Conservation (phyloP, 2,329 filamentous ascomycete genomes). For the Beauveria sp. region DNA sequence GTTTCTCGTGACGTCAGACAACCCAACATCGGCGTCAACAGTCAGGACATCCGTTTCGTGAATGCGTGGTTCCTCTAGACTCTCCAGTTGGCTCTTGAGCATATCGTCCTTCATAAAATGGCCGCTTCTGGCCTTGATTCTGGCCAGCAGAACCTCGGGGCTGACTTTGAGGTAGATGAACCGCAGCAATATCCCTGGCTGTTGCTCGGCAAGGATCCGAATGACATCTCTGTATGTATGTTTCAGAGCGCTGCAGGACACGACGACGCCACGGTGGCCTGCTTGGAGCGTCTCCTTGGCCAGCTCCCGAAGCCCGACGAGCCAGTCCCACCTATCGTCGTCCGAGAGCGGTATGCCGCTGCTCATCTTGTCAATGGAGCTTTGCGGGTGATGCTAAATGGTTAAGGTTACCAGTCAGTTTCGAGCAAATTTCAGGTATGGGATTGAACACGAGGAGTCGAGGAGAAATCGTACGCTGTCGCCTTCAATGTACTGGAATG, state of each 20-base stretch:
- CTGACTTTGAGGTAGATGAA: slow-evolving; percentile 58
- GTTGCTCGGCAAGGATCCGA: slow-evolving; percentile 42
- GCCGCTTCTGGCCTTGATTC: slow-evolving; percentile 50
- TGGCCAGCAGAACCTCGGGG: slow-evolving; percentile 48
- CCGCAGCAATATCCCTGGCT: slow-evolving; percentile 46
- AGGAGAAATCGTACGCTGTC: slow-evolving; percentile 39
- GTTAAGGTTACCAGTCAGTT: background rate
- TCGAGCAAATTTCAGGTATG: background rate
- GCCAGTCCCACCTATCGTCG: slow-evolving; percentile 64
- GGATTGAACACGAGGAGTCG: background rate
- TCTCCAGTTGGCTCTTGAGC: slow-evolving; percentile 58
- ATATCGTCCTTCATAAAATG: slow-evolving; percentile 67
- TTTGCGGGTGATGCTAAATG: slow-evolving; percentile 39
- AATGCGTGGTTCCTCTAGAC: slow-evolving; percentile 51
- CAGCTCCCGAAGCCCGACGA: slow-evolving; percentile 42
- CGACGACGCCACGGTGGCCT: slow-evolving; percentile 32
- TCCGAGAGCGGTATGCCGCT: slow-evolving; percentile 56
- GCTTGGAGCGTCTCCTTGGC: slow-evolving; percentile 14
- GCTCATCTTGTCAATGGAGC: slow-evolving; percentile 60
- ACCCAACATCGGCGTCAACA: slow-evolving; percentile 24
- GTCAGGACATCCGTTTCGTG: slow-evolving; percentile 35
- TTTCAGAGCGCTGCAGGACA: slow-evolving; percentile 63
- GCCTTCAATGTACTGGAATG: slow-evolving; percentile 38
- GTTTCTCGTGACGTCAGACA: slow-evolving; percentile 6
- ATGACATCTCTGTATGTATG: slow-evolving; percentile 61